phyloP scores from a whole-genome alignment of 306 rosid genomes.

The Vachellia collinsii region DNA sequence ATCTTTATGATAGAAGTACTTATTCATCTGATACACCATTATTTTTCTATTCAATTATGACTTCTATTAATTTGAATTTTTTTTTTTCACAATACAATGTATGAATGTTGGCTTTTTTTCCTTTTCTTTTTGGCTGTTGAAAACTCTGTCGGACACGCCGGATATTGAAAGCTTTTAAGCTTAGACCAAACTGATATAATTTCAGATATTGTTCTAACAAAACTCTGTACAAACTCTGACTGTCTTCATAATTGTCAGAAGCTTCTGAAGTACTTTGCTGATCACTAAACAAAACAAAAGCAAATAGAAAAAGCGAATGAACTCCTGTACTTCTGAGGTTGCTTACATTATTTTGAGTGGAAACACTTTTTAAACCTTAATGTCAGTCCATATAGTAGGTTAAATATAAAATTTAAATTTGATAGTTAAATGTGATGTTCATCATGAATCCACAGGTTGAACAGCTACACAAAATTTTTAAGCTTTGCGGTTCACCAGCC shows the following conservation, averaged over 20 bases:
- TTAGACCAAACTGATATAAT: neutral
- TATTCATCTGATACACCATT: slow-evolving; percentile 6
- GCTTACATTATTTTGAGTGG: neutral
- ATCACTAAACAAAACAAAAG: neutral
- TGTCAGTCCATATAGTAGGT: neutral
- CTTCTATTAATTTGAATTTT: neutral
- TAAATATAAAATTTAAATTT: neutral
- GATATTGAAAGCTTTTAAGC: neutral
- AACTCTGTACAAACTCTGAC: neutral
- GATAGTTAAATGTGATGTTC: slow-evolving; percentile 16
- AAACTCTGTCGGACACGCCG: slow-evolving; percentile 5
- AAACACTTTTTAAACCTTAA: neutral
- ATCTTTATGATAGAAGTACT: slow-evolving; percentile 19
- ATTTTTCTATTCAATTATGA: neutral
- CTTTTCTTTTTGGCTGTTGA: neutral
- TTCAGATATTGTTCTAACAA: neutral
- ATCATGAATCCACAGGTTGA: slow-evolving; percentile 65
- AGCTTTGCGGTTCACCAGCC: slow-evolving; percentile 90
- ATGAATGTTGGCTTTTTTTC: neutral
- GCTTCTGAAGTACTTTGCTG: neutral
- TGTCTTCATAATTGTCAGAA: slow-evolving; percentile 1
- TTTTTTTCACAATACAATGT: neutral
- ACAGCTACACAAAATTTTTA: slow-evolving; percentile 91
- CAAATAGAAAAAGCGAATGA: neutral
- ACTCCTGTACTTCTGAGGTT: slow-evolving; percentile 6